phyloP scores from a whole-genome alignment of 2,329 filamentous ascomycete genomes.

The Coniochaeta ligniaria region DNA sequence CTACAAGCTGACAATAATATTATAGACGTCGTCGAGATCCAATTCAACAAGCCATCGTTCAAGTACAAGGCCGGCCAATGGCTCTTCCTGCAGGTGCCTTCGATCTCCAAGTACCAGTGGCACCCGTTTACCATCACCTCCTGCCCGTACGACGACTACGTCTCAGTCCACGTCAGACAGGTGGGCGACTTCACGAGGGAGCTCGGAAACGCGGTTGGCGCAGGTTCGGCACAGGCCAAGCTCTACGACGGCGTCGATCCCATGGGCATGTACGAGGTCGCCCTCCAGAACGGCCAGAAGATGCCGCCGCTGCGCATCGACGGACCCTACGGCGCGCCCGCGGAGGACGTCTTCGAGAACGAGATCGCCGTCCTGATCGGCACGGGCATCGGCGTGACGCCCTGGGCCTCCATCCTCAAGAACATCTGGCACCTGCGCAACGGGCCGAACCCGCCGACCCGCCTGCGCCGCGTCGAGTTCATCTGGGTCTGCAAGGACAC shows the following conservation, averaged over 20 bases:
- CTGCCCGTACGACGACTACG: slow-evolving; percentile 90
- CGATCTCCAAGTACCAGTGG: slow-evolving; percentile 87
- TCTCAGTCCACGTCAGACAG: slow-evolving; percentile 91
- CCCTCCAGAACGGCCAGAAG: slow-evolving; percentile 82
- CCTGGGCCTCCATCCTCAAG: slow-evolving; percentile 84
- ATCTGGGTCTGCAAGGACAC: slow-evolving; percentile 99
- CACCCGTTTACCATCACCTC: slow-evolving; percentile 99
- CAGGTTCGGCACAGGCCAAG: slow-evolving; percentile 78
- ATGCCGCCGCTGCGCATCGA: slow-evolving; percentile 91
- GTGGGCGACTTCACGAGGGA: slow-evolving; percentile 92
- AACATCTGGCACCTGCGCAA: slow-evolving; percentile 97
- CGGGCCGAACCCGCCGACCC: slow-evolving; percentile 78
- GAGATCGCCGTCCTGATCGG: slow-evolving; percentile 82
- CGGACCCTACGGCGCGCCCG: slow-evolving; percentile 91
- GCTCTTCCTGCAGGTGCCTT: slow-evolving; percentile 91
- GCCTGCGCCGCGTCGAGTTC: slow-evolving; percentile 92
- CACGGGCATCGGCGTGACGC: slow-evolving; percentile 81
- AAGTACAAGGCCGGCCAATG: slow-evolving; percentile 98
- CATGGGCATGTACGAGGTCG: slow-evolving; percentile 96
- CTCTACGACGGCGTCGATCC: slow-evolving; percentile 87
- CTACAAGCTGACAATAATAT: slow-evolving; percentile 18
- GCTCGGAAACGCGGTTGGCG: slow-evolving; percentile 94
- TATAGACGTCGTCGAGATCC: slow-evolving; percentile 87
- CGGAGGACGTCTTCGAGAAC: slow-evolving; percentile 94
- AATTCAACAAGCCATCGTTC: slow-evolving; percentile 94